Percentiles rank a stretch among this genome's conserved stretches.
These are phyloP conservation scores for Colletotrichum higginsianum DNA, from an alignment of 2,329 filamentous ascomycete species.

Conservation along the genomic window DNA sequence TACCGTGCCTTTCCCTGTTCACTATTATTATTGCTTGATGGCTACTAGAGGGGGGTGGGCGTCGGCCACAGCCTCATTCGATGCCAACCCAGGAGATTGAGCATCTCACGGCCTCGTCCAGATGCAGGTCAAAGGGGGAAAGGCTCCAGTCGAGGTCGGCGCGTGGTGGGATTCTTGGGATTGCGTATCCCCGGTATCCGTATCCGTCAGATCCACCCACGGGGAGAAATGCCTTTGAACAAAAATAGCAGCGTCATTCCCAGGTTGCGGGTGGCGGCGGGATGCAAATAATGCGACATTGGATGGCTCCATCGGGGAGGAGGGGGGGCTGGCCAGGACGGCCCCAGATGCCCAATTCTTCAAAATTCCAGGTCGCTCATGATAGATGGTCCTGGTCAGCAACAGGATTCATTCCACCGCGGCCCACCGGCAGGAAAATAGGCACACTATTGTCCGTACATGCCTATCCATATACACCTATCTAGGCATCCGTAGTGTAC, in stretches of 20 bases:
- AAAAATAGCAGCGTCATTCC: constrained; percentile 21
- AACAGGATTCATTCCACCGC: not conserved
- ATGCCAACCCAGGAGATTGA: not conserved
- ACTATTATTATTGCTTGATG: too few species aligned
- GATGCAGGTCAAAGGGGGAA: constrained; percentile 3
- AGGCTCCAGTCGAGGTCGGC: not conserved
- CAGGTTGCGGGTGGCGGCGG: constrained; percentile 7
- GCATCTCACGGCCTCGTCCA: constrained; percentile 1
- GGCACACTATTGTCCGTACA: not conserved
- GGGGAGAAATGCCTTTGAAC: constrained; percentile 3
- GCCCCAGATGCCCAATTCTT: constrained; percentile 32
- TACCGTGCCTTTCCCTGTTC: too few species aligned
- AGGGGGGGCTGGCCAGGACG: constrained; percentile 12
- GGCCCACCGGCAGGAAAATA: not conserved
- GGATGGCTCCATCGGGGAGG: constrained; percentile 7
- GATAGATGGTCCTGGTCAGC: constrained; percentile 11
- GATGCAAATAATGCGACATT: constrained; percentile 14
- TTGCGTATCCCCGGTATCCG: constrained; percentile 1
- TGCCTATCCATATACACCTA: too few species aligned
- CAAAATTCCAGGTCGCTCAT: constrained; percentile 35
- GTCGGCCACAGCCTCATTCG: not conserved
- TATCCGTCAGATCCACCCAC: not conserved
- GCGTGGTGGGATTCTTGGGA: constrained; percentile 13
- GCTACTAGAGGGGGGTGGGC: constrained; percentile 4
- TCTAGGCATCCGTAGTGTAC: too few species aligned